A percentile compares a stretch with the other conserved stretches of the same genome.
Conservation (phyloP, 1,139 yeast species). For the Petasospora fabianii region DNA sequence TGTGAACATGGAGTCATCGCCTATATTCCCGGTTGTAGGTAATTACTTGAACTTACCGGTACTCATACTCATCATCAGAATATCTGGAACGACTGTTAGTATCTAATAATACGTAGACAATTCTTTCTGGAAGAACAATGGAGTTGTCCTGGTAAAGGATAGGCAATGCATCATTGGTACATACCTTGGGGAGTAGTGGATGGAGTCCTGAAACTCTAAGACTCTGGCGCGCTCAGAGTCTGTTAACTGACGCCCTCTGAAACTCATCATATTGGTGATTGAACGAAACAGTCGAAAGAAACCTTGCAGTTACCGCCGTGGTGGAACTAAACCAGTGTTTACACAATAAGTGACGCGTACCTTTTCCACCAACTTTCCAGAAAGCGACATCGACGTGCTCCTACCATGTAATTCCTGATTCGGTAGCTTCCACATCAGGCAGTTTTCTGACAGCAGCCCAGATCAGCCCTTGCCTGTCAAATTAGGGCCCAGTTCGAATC, state of each 20-base stretch:
- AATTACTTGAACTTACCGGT: conserved; percentile 41
- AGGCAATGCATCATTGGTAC: conserved; percentile 13
- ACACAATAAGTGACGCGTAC: background rate
- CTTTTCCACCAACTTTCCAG: background rate
- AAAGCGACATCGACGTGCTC: background rate
- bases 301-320: no score
- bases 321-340: background rate
- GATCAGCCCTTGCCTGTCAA: no score
- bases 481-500: background rate
- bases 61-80: conserved; percentile 86
- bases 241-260: conserved; percentile 61
- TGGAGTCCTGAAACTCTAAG: conserved; percentile 87
- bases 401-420: background rate
- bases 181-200: conserved; percentile 86
- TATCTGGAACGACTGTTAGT: conserved; percentile 41
- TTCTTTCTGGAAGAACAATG: no score
- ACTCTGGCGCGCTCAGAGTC: conserved; percentile 83
- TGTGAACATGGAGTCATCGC: background rate
- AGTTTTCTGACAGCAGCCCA: no score
- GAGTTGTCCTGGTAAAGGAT: background rate
- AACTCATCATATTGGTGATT: conserved; percentile 29
- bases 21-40: no score
- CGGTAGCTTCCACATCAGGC: no score
- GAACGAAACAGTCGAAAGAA: no score
- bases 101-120: no score